A percentile compares a stretch with the other conserved stretches of the same genome.
These are phyloP conservation scores for Phytopythium ostracodes DNA, from an alignment of 352 stramenopile genomes.

Conservation along the genomic window DNA sequence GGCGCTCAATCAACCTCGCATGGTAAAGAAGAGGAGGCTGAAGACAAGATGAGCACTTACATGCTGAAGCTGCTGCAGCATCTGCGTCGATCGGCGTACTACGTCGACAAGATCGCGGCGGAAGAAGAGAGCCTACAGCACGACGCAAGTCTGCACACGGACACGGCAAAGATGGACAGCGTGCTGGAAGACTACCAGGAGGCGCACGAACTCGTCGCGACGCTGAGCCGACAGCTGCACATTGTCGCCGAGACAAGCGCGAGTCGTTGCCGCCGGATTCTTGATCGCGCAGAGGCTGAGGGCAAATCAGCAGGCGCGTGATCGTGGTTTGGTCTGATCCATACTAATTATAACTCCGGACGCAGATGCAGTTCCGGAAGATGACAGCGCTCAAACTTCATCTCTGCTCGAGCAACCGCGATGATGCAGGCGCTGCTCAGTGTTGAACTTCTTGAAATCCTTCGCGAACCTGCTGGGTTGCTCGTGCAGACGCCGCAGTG, in stretches of 20 bases:
- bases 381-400: background rate
- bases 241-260: conserved; percentile 26
- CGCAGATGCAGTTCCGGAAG: background rate
- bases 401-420: background rate
- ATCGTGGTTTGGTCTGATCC: background rate
- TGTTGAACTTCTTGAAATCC: background rate
- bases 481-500: conserved; percentile 26
- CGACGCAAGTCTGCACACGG: conserved; percentile 33
- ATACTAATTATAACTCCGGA: conserved; percentile 1
- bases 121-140: conserved; percentile 48
- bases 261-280: conserved; percentile 21
- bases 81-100: conserved; percentile 47
- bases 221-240: conserved; percentile 36
- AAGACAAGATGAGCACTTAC: conserved; percentile 42
- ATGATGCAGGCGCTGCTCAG: background rate
- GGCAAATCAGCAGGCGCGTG: background rate
- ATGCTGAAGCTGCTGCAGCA: conserved; percentile 68
- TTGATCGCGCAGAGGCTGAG: conserved; percentile 7
- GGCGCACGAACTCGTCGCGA: conserved; percentile 32
- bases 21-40: conserved; percentile 19
- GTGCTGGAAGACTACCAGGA: conserved; percentile 34
- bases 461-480: conserved; percentile 9
- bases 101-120: conserved; percentile 57
- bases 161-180: conserved; percentile 17
- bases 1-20: conserved; percentile 1